These are phyloP conservation scores for Dryadomyces quercivorus DNA, from an alignment of 2,329 filamentous ascomycete genomes.

Conservation along the genomic window DNA sequence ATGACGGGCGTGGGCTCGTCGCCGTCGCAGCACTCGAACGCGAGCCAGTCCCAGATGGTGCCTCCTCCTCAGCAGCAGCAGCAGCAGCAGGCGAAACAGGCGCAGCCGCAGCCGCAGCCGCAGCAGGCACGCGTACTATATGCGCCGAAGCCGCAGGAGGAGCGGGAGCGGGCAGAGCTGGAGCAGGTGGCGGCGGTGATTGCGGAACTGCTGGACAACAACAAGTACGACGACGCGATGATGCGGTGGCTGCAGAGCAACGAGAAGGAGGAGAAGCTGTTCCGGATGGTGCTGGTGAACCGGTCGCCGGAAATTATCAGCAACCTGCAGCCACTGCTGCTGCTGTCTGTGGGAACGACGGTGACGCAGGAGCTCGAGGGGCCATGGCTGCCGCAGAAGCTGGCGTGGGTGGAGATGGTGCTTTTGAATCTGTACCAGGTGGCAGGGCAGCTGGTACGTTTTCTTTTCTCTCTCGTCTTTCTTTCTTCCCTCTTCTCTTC, in stretches of 20 bases:
- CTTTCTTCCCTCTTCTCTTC: not conserved
- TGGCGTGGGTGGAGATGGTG: slow-evolving; percentile 49
- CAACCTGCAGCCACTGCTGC: slow-evolving; percentile 46
- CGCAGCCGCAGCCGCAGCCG: slow-evolving; percentile 9
- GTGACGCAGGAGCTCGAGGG: slow-evolving; percentile 47
- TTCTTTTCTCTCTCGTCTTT: not conserved
- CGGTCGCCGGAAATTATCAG: slow-evolving; percentile 40
- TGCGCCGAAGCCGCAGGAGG: slow-evolving; percentile 29
- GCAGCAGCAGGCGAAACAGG: slow-evolving; percentile 5
- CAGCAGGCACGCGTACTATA: slow-evolving; percentile 21
- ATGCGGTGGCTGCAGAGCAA: slow-evolving; percentile 54
- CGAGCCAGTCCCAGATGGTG: slow-evolving; percentile 9
- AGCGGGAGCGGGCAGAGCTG: slow-evolving; percentile 40
- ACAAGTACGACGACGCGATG: slow-evolving; percentile 49
- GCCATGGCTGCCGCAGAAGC: slow-evolving; percentile 39
- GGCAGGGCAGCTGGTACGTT: slow-evolving; percentile 38
- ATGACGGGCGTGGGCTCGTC: slow-evolving; percentile 4
- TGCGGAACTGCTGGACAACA: slow-evolving; percentile 47
- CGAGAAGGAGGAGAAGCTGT: slow-evolving; percentile 47
- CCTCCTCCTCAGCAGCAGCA: not conserved
- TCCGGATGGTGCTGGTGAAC: slow-evolving; percentile 40
- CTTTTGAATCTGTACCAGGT: slow-evolving; percentile 39
- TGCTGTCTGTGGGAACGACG: slow-evolving; percentile 53
- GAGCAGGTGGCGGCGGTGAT: slow-evolving; percentile 45
- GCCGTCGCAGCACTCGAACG: slow-evolving; percentile 14